phyloP scores from a whole-genome alignment of 495 filamentous ascomycete genomes.

The Penicillium cinerascens region DNA sequence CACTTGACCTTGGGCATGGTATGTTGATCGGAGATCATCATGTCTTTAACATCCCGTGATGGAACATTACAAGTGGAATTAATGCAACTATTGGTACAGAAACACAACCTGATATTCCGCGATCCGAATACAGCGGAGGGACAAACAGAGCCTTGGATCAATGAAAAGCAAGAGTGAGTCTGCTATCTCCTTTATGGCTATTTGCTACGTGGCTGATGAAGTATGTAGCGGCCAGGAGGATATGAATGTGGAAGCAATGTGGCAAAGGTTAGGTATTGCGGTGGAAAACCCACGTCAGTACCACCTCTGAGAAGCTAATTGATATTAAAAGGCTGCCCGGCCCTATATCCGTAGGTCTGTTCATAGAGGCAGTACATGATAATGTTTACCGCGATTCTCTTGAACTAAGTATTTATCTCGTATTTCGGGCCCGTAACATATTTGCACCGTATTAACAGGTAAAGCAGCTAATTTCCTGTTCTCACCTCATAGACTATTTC shows the following conservation, averaged over 20 bases:
- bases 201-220: slow-evolving; percentile 11
- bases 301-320: slow-evolving; percentile 29
- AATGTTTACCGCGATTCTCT: too few species aligned
- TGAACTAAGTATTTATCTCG: too few species aligned
- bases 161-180: slow-evolving; percentile 43
- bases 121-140: slow-evolving; percentile 45
- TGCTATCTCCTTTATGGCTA: background rate
- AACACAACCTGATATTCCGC: slow-evolving; percentile 47
- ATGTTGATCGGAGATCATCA: slow-evolving; percentile 6
- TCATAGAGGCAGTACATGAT: too few species aligned
- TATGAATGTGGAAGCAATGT: slow-evolving; percentile 49
- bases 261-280: slow-evolving; percentile 37
- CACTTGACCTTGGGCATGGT: slow-evolving; percentile 54
- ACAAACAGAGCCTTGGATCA: slow-evolving; percentile 43
- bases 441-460: too few species aligned
- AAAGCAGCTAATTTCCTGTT: too few species aligned
- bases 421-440: too few species aligned
- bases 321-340: too few species aligned
- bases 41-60: background rate
- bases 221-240: slow-evolving; percentile 40
- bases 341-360: too few species aligned
- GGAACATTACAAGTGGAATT: background rate
- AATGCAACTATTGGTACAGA: slow-evolving; percentile 21
- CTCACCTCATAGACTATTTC: too few species aligned
- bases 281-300: slow-evolving; percentile 33